Conservation (phyloP, 345 rosid genomes). For the Eutrema yunnanense region DNA sequence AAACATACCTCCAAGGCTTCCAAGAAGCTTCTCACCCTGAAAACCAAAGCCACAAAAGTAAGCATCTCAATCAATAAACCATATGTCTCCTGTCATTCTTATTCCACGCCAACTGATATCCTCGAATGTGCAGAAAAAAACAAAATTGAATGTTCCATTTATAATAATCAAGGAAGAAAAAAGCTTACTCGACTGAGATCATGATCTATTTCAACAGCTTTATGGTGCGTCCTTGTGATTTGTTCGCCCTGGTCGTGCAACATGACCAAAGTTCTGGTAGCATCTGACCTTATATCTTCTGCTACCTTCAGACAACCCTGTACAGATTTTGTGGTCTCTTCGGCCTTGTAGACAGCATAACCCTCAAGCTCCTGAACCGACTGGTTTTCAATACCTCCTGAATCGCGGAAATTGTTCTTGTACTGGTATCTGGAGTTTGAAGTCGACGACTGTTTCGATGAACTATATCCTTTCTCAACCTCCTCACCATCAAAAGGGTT, state of each 20-base stretch:
- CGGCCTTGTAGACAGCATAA: slow-evolving; percentile 85
- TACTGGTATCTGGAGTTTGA: slow-evolving; percentile 47
- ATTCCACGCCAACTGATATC: not conserved
- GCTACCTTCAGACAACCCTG: slow-evolving; percentile 84
- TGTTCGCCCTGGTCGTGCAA: slow-evolving; percentile 93
- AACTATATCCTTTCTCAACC: slow-evolving; percentile 29
- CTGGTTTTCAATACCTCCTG: slow-evolving; percentile 85
- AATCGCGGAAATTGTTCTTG: slow-evolving; percentile 73
- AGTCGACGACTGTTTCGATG: slow-evolving; percentile 34
- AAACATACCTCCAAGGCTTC: slow-evolving; percentile 90
- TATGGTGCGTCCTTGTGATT: slow-evolving; percentile 62
- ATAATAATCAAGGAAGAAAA: not conserved
- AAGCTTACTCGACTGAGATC: slow-evolving; percentile 85
- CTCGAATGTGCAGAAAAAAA: not conserved
- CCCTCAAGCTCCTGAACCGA: slow-evolving; percentile 82
- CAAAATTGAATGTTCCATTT: not conserved
- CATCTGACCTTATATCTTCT: slow-evolving; percentile 80
- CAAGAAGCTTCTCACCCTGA: slow-evolving; percentile 97
- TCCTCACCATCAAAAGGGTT: slow-evolving; percentile 55
- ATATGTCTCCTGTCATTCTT: not conserved
- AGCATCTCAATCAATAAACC: not conserved
- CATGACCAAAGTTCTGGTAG: slow-evolving; percentile 65
- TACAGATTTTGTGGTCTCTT: slow-evolving; percentile 82
- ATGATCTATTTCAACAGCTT: slow-evolving; percentile 74
- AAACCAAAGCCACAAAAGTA: slow-evolving; percentile 14